phyloP scores from a whole-genome alignment of 148 eudicot species.

The Hydrangea macrophylla region DNA sequence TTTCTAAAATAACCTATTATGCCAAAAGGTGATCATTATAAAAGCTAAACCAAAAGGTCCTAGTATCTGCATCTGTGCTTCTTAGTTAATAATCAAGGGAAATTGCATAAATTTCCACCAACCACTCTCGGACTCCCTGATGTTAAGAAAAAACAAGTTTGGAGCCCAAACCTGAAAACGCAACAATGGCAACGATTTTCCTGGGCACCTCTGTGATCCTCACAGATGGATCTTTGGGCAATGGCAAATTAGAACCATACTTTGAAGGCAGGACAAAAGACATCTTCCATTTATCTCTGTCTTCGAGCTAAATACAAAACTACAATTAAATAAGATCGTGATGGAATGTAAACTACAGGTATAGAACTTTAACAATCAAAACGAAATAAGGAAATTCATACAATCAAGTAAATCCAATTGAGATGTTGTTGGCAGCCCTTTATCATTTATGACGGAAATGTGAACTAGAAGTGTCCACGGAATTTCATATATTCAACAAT shows the following conservation, averaged over 20 bases:
- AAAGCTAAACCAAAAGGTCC: too few species aligned
- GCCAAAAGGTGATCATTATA: too few species aligned
- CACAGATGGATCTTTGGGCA: slow-evolving; percentile 85
- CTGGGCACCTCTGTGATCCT: slow-evolving; percentile 78
- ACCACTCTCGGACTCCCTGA: neutral
- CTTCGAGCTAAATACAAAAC: slow-evolving; percentile 38
- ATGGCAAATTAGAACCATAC: slow-evolving; percentile 78
- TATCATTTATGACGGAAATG: too few species aligned
- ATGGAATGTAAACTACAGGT: neutral
- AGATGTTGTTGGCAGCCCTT: neutral
- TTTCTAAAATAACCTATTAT: too few species aligned
- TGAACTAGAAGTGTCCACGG: too few species aligned
- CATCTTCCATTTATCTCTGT: slow-evolving; percentile 78
- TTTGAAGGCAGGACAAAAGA: slow-evolving; percentile 96
- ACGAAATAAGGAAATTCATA: neutral
- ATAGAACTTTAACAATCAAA: neutral
- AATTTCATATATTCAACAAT: too few species aligned
- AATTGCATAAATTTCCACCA: neutral
- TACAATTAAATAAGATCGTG: slow-evolving; percentile 1
- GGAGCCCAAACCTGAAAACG: slow-evolving; percentile 75
- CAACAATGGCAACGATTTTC: slow-evolving; percentile 70
- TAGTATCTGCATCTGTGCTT: too few species aligned
- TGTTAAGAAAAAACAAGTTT: neutral
- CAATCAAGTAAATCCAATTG: neutral
- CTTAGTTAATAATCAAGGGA: neutral